These are phyloP conservation scores for Dactylellina cionopaga DNA, from an alignment of 2,329 filamentous ascomycete genomes.

Conservation along the genomic window DNA sequence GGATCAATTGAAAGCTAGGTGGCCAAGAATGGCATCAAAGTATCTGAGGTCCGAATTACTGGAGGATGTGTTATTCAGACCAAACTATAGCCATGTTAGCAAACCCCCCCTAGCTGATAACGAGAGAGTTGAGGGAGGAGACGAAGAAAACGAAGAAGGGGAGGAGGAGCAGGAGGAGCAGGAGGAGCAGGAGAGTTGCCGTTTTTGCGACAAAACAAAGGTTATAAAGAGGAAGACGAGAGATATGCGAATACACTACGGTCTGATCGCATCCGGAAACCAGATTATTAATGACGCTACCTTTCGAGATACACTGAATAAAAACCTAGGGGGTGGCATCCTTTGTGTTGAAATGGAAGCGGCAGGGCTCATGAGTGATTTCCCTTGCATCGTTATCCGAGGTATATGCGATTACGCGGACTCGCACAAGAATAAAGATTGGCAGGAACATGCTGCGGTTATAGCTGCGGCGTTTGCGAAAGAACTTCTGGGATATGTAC, in stretches of 20 bases:
- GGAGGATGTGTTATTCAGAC: not conserved
- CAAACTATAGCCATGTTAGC: not conserved
- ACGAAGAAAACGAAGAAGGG: not conserved
- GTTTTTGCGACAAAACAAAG: not conserved
- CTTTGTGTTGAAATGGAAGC: no score
- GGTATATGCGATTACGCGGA: conserved; percentile 53
- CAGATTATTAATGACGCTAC: conserved; percentile 31
- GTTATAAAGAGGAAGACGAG: not conserved
- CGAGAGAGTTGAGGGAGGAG: not conserved
- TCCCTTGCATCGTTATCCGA: no score
- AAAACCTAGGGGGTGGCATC: conserved; percentile 18
- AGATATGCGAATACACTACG: conserved; percentile 1
- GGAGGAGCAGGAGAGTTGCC: not conserved
- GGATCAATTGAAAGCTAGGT: not conserved
- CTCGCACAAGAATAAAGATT: conserved; percentile 15
- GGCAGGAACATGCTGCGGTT: conserved; percentile 9
- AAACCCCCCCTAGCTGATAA: not conserved
- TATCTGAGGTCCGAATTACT: not conserved
- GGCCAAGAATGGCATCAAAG: not conserved
- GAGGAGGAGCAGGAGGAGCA: not conserved
- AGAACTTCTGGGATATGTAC: conserved; percentile 3
- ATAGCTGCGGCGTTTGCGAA: conserved; percentile 11
- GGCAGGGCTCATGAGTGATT: no score
- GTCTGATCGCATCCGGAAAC: conserved; percentile 9
- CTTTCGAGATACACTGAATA: not conserved